These are phyloP conservation scores for Turnera subulata DNA, from an alignment of 345 rosid genomes.

Conservation along the genomic window DNA sequence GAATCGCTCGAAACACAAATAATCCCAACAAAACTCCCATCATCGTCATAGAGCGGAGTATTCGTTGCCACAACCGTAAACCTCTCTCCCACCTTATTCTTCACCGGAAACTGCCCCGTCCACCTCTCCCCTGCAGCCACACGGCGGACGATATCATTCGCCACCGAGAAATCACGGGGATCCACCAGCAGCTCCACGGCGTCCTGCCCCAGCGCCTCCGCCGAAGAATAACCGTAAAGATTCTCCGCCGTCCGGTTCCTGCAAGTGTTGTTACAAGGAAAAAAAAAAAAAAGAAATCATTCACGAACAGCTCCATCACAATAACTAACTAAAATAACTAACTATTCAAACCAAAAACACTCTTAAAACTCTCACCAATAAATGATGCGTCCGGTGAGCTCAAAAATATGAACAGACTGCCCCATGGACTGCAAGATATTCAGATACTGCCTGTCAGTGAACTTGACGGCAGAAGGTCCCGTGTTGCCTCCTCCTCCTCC, in stretches of 20 bases:
- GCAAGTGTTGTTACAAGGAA: too few relatives aligned
- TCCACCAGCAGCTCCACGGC: slow-evolving; percentile 67
- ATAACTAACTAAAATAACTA: slow-evolving; percentile 7
- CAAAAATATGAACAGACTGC: slow-evolving; percentile 82
- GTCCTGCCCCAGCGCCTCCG: slow-evolving; percentile 76
- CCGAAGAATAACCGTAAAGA: slow-evolving; percentile 72
- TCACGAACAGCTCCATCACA: too few relatives aligned
- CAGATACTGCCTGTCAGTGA: slow-evolving; percentile 66
- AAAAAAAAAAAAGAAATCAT: too few relatives aligned
- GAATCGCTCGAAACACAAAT: slow-evolving; percentile 68
- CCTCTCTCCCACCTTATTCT: slow-evolving; percentile 65
- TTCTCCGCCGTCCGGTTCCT: slow-evolving; percentile 89
- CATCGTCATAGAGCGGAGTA: slow-evolving; percentile 77
- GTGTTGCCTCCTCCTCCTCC: slow-evolving; percentile 17
- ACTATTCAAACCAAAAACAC: neutral
- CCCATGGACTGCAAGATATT: slow-evolving; percentile 93
- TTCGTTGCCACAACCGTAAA: slow-evolving; percentile 57
- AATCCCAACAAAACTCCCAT: slow-evolving; percentile 65
- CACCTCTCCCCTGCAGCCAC: slow-evolving; percentile 69
- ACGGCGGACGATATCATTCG: slow-evolving; percentile 44
- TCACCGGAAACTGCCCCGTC: slow-evolving; percentile 89
- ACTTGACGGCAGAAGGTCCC: slow-evolving; percentile 58
- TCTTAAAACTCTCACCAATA: slow-evolving; percentile 97
- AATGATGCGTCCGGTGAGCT: slow-evolving; percentile 52
- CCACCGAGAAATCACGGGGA: slow-evolving; percentile 50